Base-by-base conservation (phyloP, 2,329 filamentous ascomycete species). In the Spiromastix sp. region DNA sequence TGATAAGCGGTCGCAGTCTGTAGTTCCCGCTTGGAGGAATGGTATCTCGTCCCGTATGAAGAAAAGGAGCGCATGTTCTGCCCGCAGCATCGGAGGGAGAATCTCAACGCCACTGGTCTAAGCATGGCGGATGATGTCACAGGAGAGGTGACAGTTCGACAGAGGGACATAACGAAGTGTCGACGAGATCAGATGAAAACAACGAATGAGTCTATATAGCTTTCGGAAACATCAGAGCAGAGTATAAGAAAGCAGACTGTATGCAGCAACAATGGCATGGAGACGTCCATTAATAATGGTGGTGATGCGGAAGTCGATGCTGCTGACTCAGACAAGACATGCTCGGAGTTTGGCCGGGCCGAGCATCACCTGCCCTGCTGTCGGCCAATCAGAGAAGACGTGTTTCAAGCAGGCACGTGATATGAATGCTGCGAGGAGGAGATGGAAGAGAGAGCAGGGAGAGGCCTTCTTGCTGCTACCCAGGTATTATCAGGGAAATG, bases 1-100 rank as follows among this genome's bases (percentile, higher is more conserved):
- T 71, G 72, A 48, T 79, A 77, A 31, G 74, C 73, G 12, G 74
- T 78, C 20, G 73, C 74, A 9, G 77, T 81, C 54, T 79, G 76
- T 53, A 82, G 69, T 42, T 72, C 71, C 33, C 74, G 64, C 48
- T 72, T 74, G 7, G 68, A 70, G n/a, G 68, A 70, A 18, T 63
- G 59, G 16, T 60, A 52, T 10, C 54, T 40, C 16, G 55, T 55
- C 34, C 57, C 58, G 15, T 57, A 53, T 5, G 66, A 69, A 11
- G 68, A 70, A 52, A 72, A 71, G 20, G 54, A 53, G 32, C 68
- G 63, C 33, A 62, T 45, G 9, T 55, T 48, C 36, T 62, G 58
- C 38, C 56, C 49, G 41, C 61, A 64, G 42, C 54, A 54, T 40
- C 56, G 53, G 33, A 53, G 50, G 31, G 57, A 53, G 39, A 59